phyloP scores from a whole-genome alignment of 768 basidiomycete genomes.

The Phanerochaete sordida region DNA sequence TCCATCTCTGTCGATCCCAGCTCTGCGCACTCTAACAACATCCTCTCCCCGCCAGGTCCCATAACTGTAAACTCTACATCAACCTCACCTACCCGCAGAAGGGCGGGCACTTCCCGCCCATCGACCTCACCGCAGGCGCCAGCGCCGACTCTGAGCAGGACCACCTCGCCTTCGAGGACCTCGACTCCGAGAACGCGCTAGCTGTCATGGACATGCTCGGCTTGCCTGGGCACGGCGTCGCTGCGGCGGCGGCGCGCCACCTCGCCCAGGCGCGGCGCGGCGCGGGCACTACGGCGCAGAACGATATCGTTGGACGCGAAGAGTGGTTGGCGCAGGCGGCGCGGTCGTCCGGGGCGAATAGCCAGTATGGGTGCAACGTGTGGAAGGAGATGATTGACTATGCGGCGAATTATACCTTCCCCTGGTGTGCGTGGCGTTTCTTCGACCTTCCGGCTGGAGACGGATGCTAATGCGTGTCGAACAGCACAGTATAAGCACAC shows the following conservation, averaged over 20 bases:
- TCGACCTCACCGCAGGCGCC: neutral
- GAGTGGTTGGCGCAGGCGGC: too few relatives aligned
- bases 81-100: conserved; percentile 69
- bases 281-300: too few relatives aligned
- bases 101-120: conserved; percentile 38
- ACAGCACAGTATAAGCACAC: too few relatives aligned
- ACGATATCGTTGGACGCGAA: too few relatives aligned
- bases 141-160: conserved; percentile 6
- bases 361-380: conserved; percentile 47
- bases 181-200: too few relatives aligned
- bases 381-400: conserved; percentile 68
- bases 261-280: too few relatives aligned
- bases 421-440: conserved; percentile 37
- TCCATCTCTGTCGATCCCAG: neutral
- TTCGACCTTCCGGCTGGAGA: neutral
- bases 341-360: conserved; percentile 43
- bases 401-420: conserved; percentile 67
- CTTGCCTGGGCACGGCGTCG: too few relatives aligned
- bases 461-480: neutral
- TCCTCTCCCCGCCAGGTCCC: conserved; percentile 37
- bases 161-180: too few relatives aligned
- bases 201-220: too few relatives aligned
- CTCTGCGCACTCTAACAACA: neutral
- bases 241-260: too few relatives aligned
- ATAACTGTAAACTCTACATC: conserved; percentile 62